Base-by-base conservation (phyloP, 495 filamentous ascomycete genomes). In the Podospora tetraspora region DNA sequence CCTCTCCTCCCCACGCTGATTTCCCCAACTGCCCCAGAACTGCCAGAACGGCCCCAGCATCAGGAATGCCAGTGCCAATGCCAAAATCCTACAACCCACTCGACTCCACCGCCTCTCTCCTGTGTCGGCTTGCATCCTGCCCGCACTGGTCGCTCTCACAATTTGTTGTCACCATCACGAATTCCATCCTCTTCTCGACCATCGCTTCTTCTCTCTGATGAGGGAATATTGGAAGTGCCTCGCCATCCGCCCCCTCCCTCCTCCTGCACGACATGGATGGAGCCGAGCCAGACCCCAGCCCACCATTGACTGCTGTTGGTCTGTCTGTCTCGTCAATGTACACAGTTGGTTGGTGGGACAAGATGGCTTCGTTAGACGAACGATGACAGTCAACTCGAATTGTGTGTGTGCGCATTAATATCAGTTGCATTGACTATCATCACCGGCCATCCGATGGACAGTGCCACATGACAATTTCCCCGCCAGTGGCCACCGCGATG, bases 361-460 rank as follows among this genome's bases (percentile, higher is more conserved):
- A n/a, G 52, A 63, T 22, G 56, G 61, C 61, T 67, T 64, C 37
- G 59, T 66, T 68, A 71, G 67, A 65, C 64, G 64, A 67, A 34
- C 56, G 52, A 27, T 61, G 21, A 64, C 24, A 34, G n/a, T 57
- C 64, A 63, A 27, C 32, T 25, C n/a, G 29, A 6, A 12, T n/a
- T 37, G 12, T 30, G 61, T 30, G 61, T 57, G 62, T 64, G 68
- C 64, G 62, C 64, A 63, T 69, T 70, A 71, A 75, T 75, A 72
- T 71, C 68, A 60, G 64, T 69, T 71, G 74, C 74, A 76, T 76
- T 73, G 66, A 70, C 58, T 68, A 69, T 70, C 67, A 71, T 25
- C 64, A 59, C 63, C 65, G 34, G 61, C 59, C 70, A 64, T 66
- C 56, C 25, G 68, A 72, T 67, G 67, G 66, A 66, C 68, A 29